phyloP scores from a whole-genome alignment of 768 basidiomycete genomes.

The Rhizopogon rudus region DNA sequence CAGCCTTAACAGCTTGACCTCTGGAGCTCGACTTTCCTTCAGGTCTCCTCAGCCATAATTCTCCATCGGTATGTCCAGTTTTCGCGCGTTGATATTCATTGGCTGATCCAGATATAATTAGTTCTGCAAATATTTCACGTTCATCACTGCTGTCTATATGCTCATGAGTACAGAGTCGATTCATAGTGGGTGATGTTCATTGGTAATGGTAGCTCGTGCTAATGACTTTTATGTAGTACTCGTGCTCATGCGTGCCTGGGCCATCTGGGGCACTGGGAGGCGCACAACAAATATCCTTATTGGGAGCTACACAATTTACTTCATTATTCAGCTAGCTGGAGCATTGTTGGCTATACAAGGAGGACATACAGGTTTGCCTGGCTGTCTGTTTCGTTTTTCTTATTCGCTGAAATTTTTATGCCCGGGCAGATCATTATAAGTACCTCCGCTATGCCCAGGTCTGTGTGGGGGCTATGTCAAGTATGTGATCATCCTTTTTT shows the following conservation, averaged over 20 bases:
- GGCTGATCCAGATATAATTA: not conserved
- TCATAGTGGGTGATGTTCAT: conserved; percentile 12
- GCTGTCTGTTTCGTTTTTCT: not conserved
- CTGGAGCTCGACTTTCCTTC: too few relatives aligned
- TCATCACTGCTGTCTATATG: not conserved
- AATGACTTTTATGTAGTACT: conserved; percentile 10
- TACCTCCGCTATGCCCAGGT: conserved; percentile 10
- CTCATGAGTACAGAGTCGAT: conserved; percentile 15
- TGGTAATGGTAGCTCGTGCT: not conserved
- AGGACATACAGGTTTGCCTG: not conserved
- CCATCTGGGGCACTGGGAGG: conserved; percentile 13
- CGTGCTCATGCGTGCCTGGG: conserved; percentile 19
- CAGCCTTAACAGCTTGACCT: too few relatives aligned
- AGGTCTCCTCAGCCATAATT: conserved; percentile 13
- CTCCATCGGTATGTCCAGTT: conserved; percentile 6
- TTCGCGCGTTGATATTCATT: not conserved
- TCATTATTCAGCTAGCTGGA: not conserved
- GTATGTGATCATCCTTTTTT: conserved; percentile 7
- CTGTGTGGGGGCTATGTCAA: conserved; percentile 1
- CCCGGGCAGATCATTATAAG: not conserved
- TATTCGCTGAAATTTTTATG: not conserved
- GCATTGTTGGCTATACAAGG: not conserved
- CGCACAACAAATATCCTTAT: not conserved
- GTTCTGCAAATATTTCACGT: conserved; percentile 12
- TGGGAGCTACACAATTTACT: conserved; percentile 9